A percentile compares a stretch with the other conserved stretches of the same genome.
These are phyloP conservation scores for Trichoderma pleuroti DNA, from an alignment of 2,329 filamentous ascomycete species.

Conservation along the genomic window DNA sequence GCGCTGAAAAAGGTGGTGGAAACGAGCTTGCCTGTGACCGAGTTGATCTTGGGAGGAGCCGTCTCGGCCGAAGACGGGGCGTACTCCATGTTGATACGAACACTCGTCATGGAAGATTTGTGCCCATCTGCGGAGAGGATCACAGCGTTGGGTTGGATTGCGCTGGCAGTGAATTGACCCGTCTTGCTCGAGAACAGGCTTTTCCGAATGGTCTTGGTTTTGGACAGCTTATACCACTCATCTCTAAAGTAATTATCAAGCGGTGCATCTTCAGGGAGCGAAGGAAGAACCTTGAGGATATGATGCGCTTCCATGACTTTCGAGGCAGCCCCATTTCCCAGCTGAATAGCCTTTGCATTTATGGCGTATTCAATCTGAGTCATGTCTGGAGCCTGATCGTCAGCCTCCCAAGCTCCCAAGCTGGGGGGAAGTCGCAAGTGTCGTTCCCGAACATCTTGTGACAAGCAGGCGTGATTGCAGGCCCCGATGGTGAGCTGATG, in stretches of 20 bases:
- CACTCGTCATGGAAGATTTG: conserved; percentile 39
- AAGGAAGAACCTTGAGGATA: conserved; percentile 52
- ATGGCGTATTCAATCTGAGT: conserved; percentile 51
- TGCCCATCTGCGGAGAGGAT: conserved; percentile 51
- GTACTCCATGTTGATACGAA: conserved; percentile 47
- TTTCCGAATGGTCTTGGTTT: conserved; percentile 52
- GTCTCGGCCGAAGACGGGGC: conserved; percentile 42
- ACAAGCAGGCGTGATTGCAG: conserved; percentile 49
- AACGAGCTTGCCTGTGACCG: conserved; percentile 48
- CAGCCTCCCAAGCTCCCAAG: conserved; percentile 49
- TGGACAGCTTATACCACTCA: conserved; percentile 47
- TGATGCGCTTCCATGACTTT: conserved; percentile 42
- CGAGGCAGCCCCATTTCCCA: conserved; percentile 2
- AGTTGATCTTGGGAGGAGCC: conserved; percentile 46
- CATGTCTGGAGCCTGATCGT: conserved; percentile 55
- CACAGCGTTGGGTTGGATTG: conserved; percentile 46
- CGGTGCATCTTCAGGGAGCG: conserved; percentile 48
- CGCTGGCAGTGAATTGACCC: conserved; percentile 46
- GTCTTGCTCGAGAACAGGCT: conserved; percentile 50
- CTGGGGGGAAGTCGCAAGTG: conserved; percentile 54
- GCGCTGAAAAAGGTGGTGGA: conserved; percentile 52
- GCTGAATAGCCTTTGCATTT: conserved; percentile 43
- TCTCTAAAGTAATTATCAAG: conserved; percentile 48
- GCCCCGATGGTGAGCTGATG: conserved; percentile 54
- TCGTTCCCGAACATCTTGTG: conserved; percentile 46